Base-by-base conservation (phyloP, 2,329 filamentous ascomycete genomes). In the Fusarium luffae region DNA sequence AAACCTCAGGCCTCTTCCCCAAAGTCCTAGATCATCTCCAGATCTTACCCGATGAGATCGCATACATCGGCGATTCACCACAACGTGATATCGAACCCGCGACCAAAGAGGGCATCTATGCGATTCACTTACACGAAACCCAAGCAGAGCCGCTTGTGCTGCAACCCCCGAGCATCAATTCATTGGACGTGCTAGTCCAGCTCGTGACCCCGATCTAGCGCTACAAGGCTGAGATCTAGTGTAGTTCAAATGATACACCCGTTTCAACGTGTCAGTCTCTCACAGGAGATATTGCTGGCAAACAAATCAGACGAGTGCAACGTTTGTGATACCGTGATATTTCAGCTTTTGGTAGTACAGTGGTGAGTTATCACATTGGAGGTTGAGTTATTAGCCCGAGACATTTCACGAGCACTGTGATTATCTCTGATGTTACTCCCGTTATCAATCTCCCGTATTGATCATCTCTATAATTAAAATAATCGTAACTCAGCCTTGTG, bases 51-150 rank as follows among this genome's bases (percentile, higher is more conserved):
- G 23, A 50, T 8, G 75, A 78, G 9, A 74, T 79, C 28, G 73
- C 54, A 3, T 79, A 76, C 30, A 48, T 76, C 8, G 78, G 78
- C 14, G 77, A 79, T 50, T 79, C 66, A 21, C 61, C 65, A 23
- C 54, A 73, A 14, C 68, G 77, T 49, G 77, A 79, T 49, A 67
- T 78, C 19, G 52, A 64, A n/a, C 77, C 78, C 11, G 72, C 77
- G 1, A 69, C 67, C 6, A 66, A 62, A 3, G 70, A 71, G 49
- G 72, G 73, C 3, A 78, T 79, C 10, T 70, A 75, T 12, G 68
- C 66, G 7, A 73, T 79, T 52, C 73, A 78, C 59, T 63, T 78
- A 47, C 61, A 56, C 11, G 60, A 74, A 18, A 55, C 49, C 4
- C 55, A 60, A 23, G 41, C 55, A 11, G 25, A 25, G 40, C 16